Evolutionary conservation across 805 yeast genomes (phyloP), one percentile per base, ranked within the genome.

Genomic region (Kuraishia ogatae): DNA sequence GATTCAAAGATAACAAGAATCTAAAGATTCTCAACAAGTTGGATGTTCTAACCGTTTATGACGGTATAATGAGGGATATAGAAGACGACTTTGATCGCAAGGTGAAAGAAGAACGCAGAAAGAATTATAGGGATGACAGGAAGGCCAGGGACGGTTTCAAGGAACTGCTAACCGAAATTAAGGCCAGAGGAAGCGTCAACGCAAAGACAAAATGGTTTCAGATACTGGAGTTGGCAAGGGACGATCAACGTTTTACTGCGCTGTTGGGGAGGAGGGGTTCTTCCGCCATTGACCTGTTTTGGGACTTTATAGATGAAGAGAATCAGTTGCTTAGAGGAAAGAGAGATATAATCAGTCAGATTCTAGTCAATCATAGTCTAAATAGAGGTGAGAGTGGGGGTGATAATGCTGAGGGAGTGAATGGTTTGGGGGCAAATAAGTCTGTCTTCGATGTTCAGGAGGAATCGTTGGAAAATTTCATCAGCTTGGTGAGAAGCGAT

Each of bases 201-300:
- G 82, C 87, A 1, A 77, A 77, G 55, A 72, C 87, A 1, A 72
- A 68, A 53, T 90, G 96, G 84, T 69, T 67, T 51, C 85, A 84
- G 23, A 62, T 88, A 1, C 74, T 80, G 48, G 71, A 77, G 0
- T 57, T 63, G 4, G 61, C 89, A 1, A 80, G 80, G 56, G 77
- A 79, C 35, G 86, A 85, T 57, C 73, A 72, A 50, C 70, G 81
- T 17, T 90, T 86, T 63, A 62, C 79, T 17, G 81, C 77, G 22
- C 59, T 90, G 43, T 75, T 90, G 55, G 96, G 96, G 0, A 76
- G 91, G 54, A 74, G 79, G 50, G 96, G 97, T 0, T 89, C 97
- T 0, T 77, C 83, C 1, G 86, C 96, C 0, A 63, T 84, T 48
- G 96, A 90, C 59, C 68, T 88, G 48, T 90, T 86, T 65, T 79